A percentile compares a stretch with the other conserved stretches of the same genome.
phyloP scores from a whole-genome alignment of 768 basidiomycete species.

The Leccinum longicurvipes region DNA sequence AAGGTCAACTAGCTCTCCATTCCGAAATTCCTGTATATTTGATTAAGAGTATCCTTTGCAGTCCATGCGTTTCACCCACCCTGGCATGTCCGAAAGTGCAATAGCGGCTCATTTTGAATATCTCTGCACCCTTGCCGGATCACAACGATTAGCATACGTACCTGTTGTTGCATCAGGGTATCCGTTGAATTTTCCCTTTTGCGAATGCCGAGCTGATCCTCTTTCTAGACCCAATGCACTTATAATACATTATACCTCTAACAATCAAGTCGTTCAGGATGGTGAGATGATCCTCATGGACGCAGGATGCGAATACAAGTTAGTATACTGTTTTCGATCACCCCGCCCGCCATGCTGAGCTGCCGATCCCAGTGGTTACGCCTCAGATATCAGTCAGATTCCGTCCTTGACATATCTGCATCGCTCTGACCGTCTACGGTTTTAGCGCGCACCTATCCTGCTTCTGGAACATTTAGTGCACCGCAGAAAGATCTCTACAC shows the following conservation, averaged over 20 bases:
- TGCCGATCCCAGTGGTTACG: conserved; percentile 64
- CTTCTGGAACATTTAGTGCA: conserved; percentile 71
- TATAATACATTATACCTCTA: conserved; percentile 92
- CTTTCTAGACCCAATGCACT: conserved; percentile 72
- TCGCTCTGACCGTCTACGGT: conserved; percentile 7
- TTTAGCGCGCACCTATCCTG: conserved; percentile 86
- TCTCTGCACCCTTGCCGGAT: conserved; percentile 70
- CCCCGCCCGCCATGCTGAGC: conserved; percentile 2
- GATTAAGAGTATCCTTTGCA: conserved; percentile 25
- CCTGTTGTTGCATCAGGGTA: conserved; percentile 96
- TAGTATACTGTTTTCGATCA: conserved; percentile 19
- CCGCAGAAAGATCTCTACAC: conserved; percentile 85
- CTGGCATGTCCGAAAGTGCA: conserved; percentile 54
- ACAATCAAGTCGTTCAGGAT: conserved; percentile 70
- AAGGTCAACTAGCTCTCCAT: conserved; percentile 48
- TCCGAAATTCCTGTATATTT: background rate
- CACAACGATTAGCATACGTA: conserved; percentile 91
- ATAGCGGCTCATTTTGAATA: conserved; percentile 90
- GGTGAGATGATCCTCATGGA: conserved; percentile 84
- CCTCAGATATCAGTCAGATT: conserved; percentile 84
- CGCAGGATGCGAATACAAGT: conserved; percentile 93
- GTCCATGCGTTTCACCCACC: conserved; percentile 79
- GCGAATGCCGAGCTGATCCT: background rate
- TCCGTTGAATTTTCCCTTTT: conserved; percentile 3
- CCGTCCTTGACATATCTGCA: background rate